Evolutionary conservation across 2,329 filamentous ascomycete species (phyloP), one percentile per base, ranked within the genome.

Genomic region (Epichloe uncinata): DNA sequence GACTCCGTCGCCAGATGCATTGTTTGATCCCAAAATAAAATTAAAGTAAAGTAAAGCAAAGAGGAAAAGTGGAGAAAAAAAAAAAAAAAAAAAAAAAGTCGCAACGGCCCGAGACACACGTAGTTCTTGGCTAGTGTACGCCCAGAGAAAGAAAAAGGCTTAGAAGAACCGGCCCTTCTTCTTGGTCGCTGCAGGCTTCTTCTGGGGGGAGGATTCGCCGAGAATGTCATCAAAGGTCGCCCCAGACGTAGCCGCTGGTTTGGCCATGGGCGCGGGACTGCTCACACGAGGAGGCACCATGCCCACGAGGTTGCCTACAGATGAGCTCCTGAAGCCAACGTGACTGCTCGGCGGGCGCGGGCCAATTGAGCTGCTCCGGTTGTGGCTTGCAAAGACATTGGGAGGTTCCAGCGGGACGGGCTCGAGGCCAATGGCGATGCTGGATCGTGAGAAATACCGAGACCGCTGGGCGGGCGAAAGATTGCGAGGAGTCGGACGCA

Each of bases 181-280:
- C 64, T 69, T 69, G 13, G 45, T 16, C 36, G 58, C 51, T 35
- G 49, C 48, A 26, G 58, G 49, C 53, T 64, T 65, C 54, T 64
- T 63, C 41, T 65, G 55, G 11, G 3, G 3, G 11, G 55, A 56
- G n/a, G 51, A 30, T 33, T 60, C 61, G 8, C 66, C 66, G 22
- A 75, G 60, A 36, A 75, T 75, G 45, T 75, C 72, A 53, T 75
- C 72, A 57, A 75, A 75, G 0, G 72, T 75, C 30, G 66, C 63
- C 3, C 68, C 65, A 11, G 64, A 58, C 20, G 55, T 61, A 2
- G 54, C 56, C 8, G 59, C 54, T 5, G 57, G 53, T 20, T 56
- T 55, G 2, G 58, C 50, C 8, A 56, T 53, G 30, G 51, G 52
- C 41, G 47, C 54, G 11, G 52, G 55, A 50, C 54, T 58, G 18